Evolutionary conservation across 2,329 filamentous ascomycete genomes (phyloP).

Genomic region (Zelopaecilomyces penicillatus): DNA sequence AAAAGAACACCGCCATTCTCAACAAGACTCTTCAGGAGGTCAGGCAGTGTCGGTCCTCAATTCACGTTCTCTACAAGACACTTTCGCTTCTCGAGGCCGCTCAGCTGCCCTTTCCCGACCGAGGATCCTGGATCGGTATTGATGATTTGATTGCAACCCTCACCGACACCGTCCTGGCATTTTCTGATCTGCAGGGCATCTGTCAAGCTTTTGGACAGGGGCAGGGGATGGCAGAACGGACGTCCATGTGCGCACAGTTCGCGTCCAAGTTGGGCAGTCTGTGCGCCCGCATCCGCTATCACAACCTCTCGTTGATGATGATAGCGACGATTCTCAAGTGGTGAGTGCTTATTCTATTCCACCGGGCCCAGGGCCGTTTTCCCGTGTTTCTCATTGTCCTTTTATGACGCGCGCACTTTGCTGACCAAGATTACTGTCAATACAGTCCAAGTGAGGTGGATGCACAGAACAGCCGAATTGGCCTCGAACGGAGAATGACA

Average conservation of each 20-base stretch:
- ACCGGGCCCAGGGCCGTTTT: background rate
- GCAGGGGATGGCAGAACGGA: slow-evolving; percentile 3
- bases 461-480: slow-evolving; percentile 26
- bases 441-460: slow-evolving; percentile 26
- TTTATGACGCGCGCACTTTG: background rate
- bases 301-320: slow-evolving; percentile 31
- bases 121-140: slow-evolving; percentile 26
- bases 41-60: slow-evolving; percentile 29
- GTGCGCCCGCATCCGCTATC: slow-evolving; percentile 27
- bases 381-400: background rate
- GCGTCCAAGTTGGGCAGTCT: slow-evolving; percentile 10
- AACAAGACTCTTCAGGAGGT: slow-evolving; percentile 26
- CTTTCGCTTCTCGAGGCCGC: slow-evolving; percentile 24
- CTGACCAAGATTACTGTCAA: background rate
- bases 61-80: slow-evolving; percentile 28
- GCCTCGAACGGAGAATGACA: slow-evolving; percentile 24
- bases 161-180: slow-evolving; percentile 27
- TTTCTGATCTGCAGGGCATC: slow-evolving; percentile 24
- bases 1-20: slow-evolving; percentile 18
- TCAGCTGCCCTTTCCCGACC: slow-evolving; percentile 26
- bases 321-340: slow-evolving; percentile 32
- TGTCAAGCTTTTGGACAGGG: slow-evolving; percentile 13
- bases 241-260: slow-evolving; percentile 5
- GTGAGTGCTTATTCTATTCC: slow-evolving; percentile 15
- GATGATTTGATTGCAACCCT: slow-evolving; percentile 27